Evolutionary conservation across 208 protist genomes (phyloP), one percentile per base, ranked within the genome.

Genomic region (Herpetomonas tarakana): DNA sequence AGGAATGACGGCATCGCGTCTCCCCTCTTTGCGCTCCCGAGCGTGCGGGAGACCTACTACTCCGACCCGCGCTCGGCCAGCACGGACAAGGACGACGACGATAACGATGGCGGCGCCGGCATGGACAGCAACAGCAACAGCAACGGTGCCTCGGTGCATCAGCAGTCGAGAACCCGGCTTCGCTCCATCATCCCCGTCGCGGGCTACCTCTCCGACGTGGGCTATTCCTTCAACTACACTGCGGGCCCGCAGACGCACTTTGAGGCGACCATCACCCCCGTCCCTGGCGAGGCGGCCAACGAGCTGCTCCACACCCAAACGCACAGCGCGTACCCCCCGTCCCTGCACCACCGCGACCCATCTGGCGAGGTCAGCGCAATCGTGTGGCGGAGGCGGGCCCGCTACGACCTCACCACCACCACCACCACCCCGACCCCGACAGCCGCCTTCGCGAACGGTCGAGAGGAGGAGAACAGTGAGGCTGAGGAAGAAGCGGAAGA

Each of bases 151-250:
- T 21, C 4, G 39, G 1, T 0, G 18, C 49, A 18, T 31, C 52
- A 29, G 3, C 30, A 21, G 21, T 12, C 18, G 29, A 41, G 26
- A 12, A 53, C 39, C 18, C 71, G 52, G 1, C 44, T 24, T 6
- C 71, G 70, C 18, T 59, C 56, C 19, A 64, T 91, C 47, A 75
- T 93, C 45, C 87, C 83, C 3, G 28, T 93, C 39, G 87, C 83
- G 9, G 87, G 83, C 28, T 76, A 85, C 54, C 56, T 44, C 41
- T 57, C 51, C 0, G 61, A 70, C 7, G 16, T 91, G 4, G 81
- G 69, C 11, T 90, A 88, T 61, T 78, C 72, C 24, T 93, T 90
- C 68, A 81, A 93, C 68, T 79, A 76, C 54, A 72, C 60, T 9
- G 9, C 68, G 6, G 74, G 71, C 0, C 24, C 46, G 31, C 87